Evolutionary conservation across 2,329 filamentous ascomycete species (phyloP).

Genomic region (Aureobasidium leucospermi): DNA sequence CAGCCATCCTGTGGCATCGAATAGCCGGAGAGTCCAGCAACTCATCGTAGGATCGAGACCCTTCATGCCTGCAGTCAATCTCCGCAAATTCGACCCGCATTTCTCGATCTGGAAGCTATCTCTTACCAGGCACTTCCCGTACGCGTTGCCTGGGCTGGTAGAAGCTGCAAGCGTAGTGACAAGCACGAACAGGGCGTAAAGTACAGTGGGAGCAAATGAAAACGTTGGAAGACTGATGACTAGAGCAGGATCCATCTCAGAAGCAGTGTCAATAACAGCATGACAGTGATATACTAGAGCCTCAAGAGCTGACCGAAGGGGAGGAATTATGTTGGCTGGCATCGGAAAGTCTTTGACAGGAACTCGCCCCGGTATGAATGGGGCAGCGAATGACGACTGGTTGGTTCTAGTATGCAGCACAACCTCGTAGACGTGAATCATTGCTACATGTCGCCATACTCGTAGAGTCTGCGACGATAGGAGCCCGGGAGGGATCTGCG

Average conservation of each 20-base stretch:
- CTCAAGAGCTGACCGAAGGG: neutral
- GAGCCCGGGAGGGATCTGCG: constrained; percentile 18
- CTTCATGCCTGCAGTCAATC: neutral
- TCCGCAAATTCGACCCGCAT: neutral
- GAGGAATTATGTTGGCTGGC: constrained; percentile 16
- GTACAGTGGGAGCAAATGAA: neutral
- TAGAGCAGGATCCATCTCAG: neutral
- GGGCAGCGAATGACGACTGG: constrained; percentile 24
- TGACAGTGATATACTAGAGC: neutral
- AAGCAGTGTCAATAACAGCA: neutral
- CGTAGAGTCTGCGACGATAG: constrained; percentile 15
- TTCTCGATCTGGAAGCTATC: neutral
- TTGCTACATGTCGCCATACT: constrained; percentile 22
- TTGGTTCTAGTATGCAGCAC: constrained; percentile 26
- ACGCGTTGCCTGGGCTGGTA: neutral
- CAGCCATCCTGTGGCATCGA: constrained; percentile 5
- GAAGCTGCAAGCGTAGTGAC: neutral
- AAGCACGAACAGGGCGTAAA: neutral
- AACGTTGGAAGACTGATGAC: neutral
- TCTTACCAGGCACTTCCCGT: neutral
- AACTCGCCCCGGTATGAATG: constrained; percentile 23
- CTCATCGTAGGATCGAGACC: neutral
- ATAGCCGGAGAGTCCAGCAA: neutral
- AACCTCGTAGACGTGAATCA: constrained; percentile 23
- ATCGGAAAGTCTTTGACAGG: constrained; percentile 23